These are phyloP conservation scores for Hypoxylon crocopeplum DNA, from an alignment of 495 filamentous ascomycete species.

Conservation along the genomic window DNA sequence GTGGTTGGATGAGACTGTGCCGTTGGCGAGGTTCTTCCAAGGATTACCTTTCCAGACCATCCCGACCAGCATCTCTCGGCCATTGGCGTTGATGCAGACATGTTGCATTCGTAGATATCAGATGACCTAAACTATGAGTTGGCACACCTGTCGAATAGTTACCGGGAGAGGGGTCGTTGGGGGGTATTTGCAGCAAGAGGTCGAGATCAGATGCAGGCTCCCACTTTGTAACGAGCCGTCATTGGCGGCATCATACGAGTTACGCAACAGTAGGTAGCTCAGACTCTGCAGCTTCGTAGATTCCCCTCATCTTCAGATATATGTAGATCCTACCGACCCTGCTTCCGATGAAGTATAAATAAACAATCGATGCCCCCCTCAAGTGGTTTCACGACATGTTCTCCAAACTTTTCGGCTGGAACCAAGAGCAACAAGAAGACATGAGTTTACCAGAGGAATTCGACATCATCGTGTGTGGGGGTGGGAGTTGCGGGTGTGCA, in stretches of 20 bases:
- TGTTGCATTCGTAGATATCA: constrained; percentile 41
- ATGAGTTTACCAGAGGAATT: constrained; percentile 71
- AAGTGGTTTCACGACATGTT: constrained; percentile 26
- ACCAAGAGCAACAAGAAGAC: constrained; percentile 23
- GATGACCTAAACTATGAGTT: constrained; percentile 34
- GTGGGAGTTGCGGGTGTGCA: constrained; percentile 74
- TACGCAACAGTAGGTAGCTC: neutral
- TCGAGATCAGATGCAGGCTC: constrained; percentile 10
- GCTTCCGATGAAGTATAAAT: constrained; percentile 35
- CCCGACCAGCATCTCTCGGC: constrained; percentile 9
- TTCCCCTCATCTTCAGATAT: constrained; percentile 35
- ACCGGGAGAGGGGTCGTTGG: constrained; percentile 18
- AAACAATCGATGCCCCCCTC: constrained; percentile 9
- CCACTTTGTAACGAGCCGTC: neutral
- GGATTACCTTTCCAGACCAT: constrained; percentile 5
- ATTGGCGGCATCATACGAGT: constrained; percentile 26
- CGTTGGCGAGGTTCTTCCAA: constrained; percentile 1
- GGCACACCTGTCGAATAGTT: constrained; percentile 18
- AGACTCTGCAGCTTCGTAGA: constrained; percentile 8
- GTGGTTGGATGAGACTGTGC: constrained; percentile 21
- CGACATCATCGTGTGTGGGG: constrained; percentile 84
- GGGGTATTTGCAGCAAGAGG: constrained; percentile 11
- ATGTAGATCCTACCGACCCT: constrained; percentile 18
- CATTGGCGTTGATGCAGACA: constrained; percentile 19
- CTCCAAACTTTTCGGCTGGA: constrained; percentile 19